These are phyloP conservation scores for Fusarium sp. DNA, from an alignment of 2,329 filamentous ascomycete species.

Conservation along the genomic window DNA sequence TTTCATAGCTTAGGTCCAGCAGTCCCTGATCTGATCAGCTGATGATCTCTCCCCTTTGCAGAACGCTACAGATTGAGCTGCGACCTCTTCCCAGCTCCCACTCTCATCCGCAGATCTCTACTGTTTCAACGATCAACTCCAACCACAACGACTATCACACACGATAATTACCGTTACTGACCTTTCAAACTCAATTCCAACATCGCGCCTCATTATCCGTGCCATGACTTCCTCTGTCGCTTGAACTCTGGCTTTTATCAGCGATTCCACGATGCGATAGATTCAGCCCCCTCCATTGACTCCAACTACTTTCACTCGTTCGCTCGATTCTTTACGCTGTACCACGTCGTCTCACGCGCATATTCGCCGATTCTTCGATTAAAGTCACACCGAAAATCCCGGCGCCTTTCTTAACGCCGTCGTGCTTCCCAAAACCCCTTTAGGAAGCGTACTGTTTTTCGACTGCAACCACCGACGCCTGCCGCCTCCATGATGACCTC, in stretches of 20 bases:
- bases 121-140: slow-evolving; percentile 17
- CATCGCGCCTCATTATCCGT: slow-evolving; percentile 14
- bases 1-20: slow-evolving; percentile 26
- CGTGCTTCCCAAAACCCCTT: slow-evolving; percentile 16
- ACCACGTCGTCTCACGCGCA: slow-evolving; percentile 27
- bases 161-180: background rate
- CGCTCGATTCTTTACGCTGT: slow-evolving; percentile 28
- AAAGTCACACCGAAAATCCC: slow-evolving; percentile 15
- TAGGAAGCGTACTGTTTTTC: slow-evolving; percentile 30
- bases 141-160: slow-evolving; percentile 10
- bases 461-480: slow-evolving; percentile 14
- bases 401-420: slow-evolving; percentile 7
- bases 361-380: slow-evolving; percentile 18
- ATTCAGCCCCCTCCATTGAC: slow-evolving; percentile 34
- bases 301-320: slow-evolving; percentile 41
- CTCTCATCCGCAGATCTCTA: slow-evolving; percentile 41
- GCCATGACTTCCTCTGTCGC: slow-evolving; percentile 40
- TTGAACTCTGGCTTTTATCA: slow-evolving; percentile 40
- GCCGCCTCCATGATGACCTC: slow-evolving; percentile 38
- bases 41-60: slow-evolving; percentile 48
- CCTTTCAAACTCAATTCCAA: slow-evolving; percentile 1
- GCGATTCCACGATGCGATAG: slow-evolving; percentile 44
- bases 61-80: slow-evolving; percentile 41
- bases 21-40: slow-evolving; percentile 44
- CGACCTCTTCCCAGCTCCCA: slow-evolving; percentile 38